Evolutionary conservation across 371 early-diverging fungal genomes (phyloP).

Genomic region (Apophysomyces trapeziformis): DNA sequence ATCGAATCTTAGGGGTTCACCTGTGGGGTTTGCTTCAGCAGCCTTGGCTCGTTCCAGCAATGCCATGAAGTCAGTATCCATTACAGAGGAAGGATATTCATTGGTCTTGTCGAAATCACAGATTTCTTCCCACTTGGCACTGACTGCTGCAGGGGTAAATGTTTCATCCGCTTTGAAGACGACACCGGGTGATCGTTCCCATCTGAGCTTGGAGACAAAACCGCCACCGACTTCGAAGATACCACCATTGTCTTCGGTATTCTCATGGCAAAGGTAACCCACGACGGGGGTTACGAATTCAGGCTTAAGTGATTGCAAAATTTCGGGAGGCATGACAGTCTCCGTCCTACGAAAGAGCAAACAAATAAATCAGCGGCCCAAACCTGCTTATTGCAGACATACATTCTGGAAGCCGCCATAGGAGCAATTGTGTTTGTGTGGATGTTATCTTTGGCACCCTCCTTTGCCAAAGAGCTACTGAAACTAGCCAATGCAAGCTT

Average conservation of each 20-base stretch:
- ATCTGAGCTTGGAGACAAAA: conserved; percentile 90
- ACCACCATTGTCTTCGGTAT: conserved; percentile 83
- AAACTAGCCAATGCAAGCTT: conserved; percentile 94
- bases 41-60: conserved; percentile 79
- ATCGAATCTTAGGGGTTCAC: conserved; percentile 75
- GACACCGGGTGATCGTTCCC: conserved; percentile 91
- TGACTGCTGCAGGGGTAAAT: conserved; percentile 86
- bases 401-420: conserved; percentile 96
- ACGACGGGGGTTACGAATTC: conserved; percentile 97
- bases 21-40: conserved; percentile 62
- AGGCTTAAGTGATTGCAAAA: conserved; percentile 92
- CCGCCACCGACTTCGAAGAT: conserved; percentile 96
- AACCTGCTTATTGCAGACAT: conserved; percentile 12
- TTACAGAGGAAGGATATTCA: conserved; percentile 75
- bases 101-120: conserved; percentile 71
- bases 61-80: conserved; percentile 86
- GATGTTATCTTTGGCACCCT: conserved; percentile 95
- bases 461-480: conserved; percentile 88
- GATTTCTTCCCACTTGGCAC: conserved; percentile 75
- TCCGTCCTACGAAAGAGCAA: conserved; percentile 59
- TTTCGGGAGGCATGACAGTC: conserved; percentile 93
- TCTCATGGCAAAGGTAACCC: conserved; percentile 90
- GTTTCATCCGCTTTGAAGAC: conserved; percentile 91
- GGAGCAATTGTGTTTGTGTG: conserved; percentile 95
- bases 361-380: conserved; percentile 1